Evolutionary conservation across 768 basidiomycete species (phyloP).

Genomic region (Amanita brunnescens): DNA sequence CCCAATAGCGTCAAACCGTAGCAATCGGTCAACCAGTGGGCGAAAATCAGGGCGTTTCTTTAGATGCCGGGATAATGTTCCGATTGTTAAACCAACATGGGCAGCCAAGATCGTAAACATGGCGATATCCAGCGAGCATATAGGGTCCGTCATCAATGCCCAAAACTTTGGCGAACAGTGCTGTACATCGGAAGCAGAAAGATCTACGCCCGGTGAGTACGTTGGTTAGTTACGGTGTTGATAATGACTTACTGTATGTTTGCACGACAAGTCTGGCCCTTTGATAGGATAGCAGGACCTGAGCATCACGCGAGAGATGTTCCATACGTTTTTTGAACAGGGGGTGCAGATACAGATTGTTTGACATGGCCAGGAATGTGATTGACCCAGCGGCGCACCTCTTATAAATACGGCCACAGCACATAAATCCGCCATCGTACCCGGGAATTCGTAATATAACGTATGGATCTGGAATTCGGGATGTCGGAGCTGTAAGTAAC

Average conservation of each 20-base stretch:
- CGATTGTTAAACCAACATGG: constrained; percentile 45
- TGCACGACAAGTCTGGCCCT: constrained; percentile 40
- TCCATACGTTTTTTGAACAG: constrained; percentile 38
- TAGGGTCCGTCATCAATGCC: constrained; percentile 45
- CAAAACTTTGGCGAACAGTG: constrained; percentile 41
- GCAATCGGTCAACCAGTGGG: constrained; percentile 38
- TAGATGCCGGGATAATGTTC: constrained; percentile 44
- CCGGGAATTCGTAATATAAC: constrained; percentile 10
- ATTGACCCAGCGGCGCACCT: not conserved
- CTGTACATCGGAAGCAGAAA: constrained; percentile 40
- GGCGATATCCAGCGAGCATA: constrained; percentile 40
- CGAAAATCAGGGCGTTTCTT: constrained; percentile 39
- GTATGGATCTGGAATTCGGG: constrained; percentile 11
- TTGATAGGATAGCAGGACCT: constrained; percentile 40
- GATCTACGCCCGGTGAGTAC: constrained; percentile 22
- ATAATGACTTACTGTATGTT: constrained; percentile 33
- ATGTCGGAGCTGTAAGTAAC: constrained; percentile 1
- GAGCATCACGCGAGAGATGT: constrained; percentile 35
- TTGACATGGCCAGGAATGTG: constrained; percentile 20
- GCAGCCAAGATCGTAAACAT: constrained; percentile 45
- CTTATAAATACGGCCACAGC: not conserved
- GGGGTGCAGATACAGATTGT: constrained; percentile 33
- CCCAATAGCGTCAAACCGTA: constrained; percentile 45
- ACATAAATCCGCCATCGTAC: not conserved
- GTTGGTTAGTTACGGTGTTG: not conserved